Percentiles rank a stretch among this genome's conserved stretches.
Conservation (phyloP, 208 protist genomes). For the Endotrypanum monterogeii region DNA sequence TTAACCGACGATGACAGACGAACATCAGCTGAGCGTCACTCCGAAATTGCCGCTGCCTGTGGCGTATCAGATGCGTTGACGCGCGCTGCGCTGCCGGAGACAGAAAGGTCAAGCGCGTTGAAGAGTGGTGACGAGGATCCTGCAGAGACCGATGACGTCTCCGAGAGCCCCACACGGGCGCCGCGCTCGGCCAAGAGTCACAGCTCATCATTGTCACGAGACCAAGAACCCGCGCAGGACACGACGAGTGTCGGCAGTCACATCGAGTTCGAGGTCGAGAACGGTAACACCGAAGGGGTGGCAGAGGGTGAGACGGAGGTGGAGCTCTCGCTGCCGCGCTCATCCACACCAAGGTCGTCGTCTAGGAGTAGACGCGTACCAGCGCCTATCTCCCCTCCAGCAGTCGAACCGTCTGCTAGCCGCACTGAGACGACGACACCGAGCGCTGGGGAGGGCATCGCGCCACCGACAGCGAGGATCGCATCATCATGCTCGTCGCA, state of each 20-base stretch:
- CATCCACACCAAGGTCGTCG: background rate
- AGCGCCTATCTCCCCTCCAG: background rate
- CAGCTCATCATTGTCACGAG: background rate
- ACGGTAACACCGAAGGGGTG: background rate
- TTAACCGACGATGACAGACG: no score
- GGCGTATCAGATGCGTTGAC: background rate
- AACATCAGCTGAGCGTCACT: no score
- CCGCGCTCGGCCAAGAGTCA: background rate
- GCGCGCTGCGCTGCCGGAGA: background rate
- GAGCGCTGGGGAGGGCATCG: conserved; percentile 7
- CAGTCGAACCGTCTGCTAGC: background rate
- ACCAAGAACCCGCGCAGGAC: background rate
- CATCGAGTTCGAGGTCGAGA: background rate
- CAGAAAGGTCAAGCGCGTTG: background rate
- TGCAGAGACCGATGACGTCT: background rate
- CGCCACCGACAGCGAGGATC: conserved; percentile 15
- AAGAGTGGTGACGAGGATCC: background rate
- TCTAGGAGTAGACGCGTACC: background rate
- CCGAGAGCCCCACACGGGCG: background rate
- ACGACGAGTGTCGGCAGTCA: background rate
- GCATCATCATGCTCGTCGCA: conserved; percentile 4
- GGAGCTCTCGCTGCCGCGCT: conserved; percentile 5
- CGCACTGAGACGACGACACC: conserved; percentile 7
- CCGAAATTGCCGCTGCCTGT: background rate
- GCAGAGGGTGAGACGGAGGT: background rate